These are phyloP conservation scores for Comarum palustre DNA, from an alignment of 306 rosid species.

Conservation along the genomic window DNA sequence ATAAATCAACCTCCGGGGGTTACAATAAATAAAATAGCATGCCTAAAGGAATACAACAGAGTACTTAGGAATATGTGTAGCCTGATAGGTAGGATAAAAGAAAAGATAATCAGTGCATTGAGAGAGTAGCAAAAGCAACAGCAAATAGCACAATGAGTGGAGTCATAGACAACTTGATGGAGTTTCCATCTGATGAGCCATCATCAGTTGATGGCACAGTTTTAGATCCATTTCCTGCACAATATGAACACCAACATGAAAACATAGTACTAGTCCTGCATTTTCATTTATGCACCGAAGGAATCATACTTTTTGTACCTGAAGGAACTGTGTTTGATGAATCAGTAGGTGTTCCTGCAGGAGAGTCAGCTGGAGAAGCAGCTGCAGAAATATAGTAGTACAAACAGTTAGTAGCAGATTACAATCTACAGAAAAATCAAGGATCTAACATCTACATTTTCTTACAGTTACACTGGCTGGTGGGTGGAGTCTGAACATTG, in stretches of 20 bases:
- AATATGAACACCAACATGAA: not conserved
- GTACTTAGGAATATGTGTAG: not conserved
- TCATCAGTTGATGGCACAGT: constrained; percentile 47
- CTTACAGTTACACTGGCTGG: constrained; percentile 56
- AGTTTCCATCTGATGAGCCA: constrained; percentile 50
- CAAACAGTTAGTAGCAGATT: constrained; percentile 7
- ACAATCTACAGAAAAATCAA: not conserved
- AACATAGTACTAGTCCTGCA: not conserved
- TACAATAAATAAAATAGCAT: not conserved
- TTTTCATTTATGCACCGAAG: not conserved
- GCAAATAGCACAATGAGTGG: constrained; percentile 48
- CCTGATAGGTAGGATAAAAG: constrained; percentile 1
- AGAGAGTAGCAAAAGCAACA: constrained; percentile 41
- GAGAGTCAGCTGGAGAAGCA: constrained; percentile 59
- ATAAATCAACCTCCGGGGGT: constrained; percentile 7
- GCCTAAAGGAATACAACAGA: not conserved
- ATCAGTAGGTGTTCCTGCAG: constrained; percentile 51
- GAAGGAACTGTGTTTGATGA: constrained; percentile 56
- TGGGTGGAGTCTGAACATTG: constrained; percentile 70
- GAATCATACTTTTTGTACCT: constrained; percentile 33
- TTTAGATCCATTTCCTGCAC: constrained; percentile 56
- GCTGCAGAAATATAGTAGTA: constrained; percentile 22
- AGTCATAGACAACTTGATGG: constrained; percentile 41
- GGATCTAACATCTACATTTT: not conserved
- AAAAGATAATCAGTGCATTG: constrained; percentile 29